Percentiles rank a stretch among this genome's conserved stretches.
Conservation (phyloP, 1,139 yeast genomes). For the Entelexis paramagnoliae region DNA sequence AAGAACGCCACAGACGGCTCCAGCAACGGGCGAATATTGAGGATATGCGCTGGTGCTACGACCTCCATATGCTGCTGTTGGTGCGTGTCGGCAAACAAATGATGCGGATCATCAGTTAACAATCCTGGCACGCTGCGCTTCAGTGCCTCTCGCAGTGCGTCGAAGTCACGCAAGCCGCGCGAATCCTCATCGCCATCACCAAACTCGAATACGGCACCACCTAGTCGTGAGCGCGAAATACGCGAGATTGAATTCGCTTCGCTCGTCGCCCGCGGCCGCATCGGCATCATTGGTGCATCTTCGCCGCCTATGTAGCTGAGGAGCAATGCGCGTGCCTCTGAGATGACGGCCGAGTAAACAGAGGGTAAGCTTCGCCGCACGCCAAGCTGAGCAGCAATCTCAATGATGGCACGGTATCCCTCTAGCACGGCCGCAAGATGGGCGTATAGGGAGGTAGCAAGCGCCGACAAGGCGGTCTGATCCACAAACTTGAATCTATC, state of each 20-base stretch:
- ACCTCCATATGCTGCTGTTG: conserved; percentile 41
- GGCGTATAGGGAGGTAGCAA: conserved; percentile 34
- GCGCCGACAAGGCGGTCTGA: conserved; percentile 14
- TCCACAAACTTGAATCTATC: conserved; percentile 23
- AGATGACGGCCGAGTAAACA: conserved; percentile 51
- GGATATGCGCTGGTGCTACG: conserved; percentile 63
- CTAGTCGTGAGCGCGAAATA: conserved; percentile 10
- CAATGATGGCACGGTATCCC: conserved; percentile 56
- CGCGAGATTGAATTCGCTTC: conserved; percentile 5
- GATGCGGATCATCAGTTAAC: conserved; percentile 25
- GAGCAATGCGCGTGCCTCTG: conserved; percentile 49
- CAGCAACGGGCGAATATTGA: conserved; percentile 67
- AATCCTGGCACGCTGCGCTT: conserved; percentile 33
- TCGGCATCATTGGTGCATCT: not conserved
- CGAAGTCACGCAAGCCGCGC: conserved; percentile 26
- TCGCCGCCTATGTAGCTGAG: conserved; percentile 42
- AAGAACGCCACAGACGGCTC: conserved; percentile 51
- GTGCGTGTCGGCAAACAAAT: conserved; percentile 21
- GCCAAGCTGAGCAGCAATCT: conserved; percentile 38
- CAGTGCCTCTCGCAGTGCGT: conserved; percentile 27
- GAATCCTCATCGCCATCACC: conserved; percentile 20
- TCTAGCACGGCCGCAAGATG: conserved; percentile 57
- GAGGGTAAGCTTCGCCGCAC: conserved; percentile 39
- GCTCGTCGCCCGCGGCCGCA: conserved; percentile 6
- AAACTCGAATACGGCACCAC: conserved; percentile 26